Base-by-base conservation (phyloP, 2,329 filamentous ascomycete species). In the Nakataea oryzae region DNA sequence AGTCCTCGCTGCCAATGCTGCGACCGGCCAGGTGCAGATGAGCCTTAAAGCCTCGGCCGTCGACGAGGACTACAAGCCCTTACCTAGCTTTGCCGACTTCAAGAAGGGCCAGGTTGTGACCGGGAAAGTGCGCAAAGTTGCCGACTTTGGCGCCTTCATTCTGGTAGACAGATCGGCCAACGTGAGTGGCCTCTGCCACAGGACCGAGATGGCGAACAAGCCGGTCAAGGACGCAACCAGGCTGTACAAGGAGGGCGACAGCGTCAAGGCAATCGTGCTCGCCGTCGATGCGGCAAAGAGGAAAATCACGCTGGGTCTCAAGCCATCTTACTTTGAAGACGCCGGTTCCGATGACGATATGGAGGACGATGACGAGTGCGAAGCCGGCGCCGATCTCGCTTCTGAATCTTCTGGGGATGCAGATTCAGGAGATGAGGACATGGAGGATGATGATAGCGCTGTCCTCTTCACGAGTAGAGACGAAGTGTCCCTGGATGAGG, bases 131-230 rank as follows among this genome's bases (percentile, higher is more conserved):
- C 88, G 93, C 69, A 96, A 96, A 74, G 92, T 97, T 2, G 91
- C 96, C 70, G 90, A 96, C 34, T 99, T 93, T 72, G 95, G 95
- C 66, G 93, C 93, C 6, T 99, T 99, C 73, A 89, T 99, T 68
- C 85, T 96, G 56, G 79, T 99, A 26, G 91, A 97, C 73, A 86
- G 89, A 64, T 96, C 93, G 5, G 81, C 85, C 62, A 96, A 96
- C 67, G 86, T 99, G 65, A 96, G 93, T 68, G 95, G 95, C 65
- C 82, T 99, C 12, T 97, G 93, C 73, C 95, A 99, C 73, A 86
- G 90, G 65, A 93, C 87, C 66, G 88, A 99, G 72, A 92, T 99
- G 82, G 93, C 95, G 0, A 91, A 96, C 67, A 87, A 88, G 68
- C 78, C 82, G 6, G 86, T 97, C 28, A 82, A 89, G 61, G 95